A percentile compares a stretch with the other conserved stretches of the same genome.
Conservation (phyloP, 2,329 filamentous ascomycete species). For the Phaeosphaeriaceae sp. region DNA sequence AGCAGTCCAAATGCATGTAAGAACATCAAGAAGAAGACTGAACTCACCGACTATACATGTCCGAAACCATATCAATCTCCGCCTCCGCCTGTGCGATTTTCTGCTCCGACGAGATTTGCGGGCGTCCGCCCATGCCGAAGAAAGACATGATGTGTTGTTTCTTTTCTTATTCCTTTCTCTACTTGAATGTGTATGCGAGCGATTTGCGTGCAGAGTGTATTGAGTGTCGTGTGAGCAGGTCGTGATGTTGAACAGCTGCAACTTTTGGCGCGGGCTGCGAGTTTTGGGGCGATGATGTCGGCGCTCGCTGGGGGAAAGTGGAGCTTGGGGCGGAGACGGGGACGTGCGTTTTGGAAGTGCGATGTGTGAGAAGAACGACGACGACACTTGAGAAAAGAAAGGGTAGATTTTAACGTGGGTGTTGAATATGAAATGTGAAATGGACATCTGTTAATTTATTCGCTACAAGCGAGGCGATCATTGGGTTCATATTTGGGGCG, state of each 20-base stretch:
- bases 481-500: too few species aligned
- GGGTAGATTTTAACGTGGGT: too few species aligned
- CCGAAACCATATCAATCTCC: slow-evolving; percentile 96
- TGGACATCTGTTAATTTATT: too few species aligned
- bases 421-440: too few species aligned
- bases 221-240: not conserved
- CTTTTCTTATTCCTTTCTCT: not conserved
- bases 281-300: slow-evolving; percentile 11
- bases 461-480: too few species aligned
- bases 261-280: too few species aligned
- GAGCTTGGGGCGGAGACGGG: slow-evolving; percentile 14
- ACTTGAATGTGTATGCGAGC: too few species aligned
- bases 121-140: slow-evolving; percentile 63
- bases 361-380: not conserved
- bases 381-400: too few species aligned
- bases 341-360: slow-evolving; percentile 3
- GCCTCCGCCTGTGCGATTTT: slow-evolving; percentile 97
- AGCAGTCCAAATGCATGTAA: not conserved
- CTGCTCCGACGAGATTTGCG: slow-evolving; percentile 91
- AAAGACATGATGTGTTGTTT: slow-evolving; percentile 38
- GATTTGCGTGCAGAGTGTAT: too few species aligned
- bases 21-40: not conserved
- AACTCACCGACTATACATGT: slow-evolving; percentile 94
- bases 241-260: not conserved
- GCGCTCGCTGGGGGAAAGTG: slow-evolving; percentile 10